phyloP scores from a whole-genome alignment of 2,329 filamentous ascomycete species.

The Trichoderma koningii region DNA sequence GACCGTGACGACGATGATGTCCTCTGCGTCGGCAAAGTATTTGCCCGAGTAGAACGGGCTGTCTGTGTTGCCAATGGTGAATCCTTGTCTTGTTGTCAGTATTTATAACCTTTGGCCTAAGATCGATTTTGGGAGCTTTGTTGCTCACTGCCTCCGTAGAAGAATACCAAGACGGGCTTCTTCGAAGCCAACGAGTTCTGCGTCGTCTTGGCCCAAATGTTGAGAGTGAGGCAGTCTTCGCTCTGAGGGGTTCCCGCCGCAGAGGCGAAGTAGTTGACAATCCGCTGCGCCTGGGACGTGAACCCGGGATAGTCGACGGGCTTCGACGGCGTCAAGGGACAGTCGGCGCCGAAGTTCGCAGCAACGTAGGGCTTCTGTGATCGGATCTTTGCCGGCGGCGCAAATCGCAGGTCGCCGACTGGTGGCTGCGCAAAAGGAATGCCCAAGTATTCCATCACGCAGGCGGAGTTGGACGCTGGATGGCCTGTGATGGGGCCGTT shows the following conservation, averaged over 20 bases:
- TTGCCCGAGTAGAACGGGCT: constrained; percentile 47
- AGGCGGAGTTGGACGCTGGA: constrained; percentile 33
- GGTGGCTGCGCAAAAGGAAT: constrained; percentile 47
- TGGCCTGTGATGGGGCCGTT: constrained; percentile 43
- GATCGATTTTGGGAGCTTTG: too few relatives aligned
- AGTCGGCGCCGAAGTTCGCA: constrained; percentile 36
- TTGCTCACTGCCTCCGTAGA: constrained; percentile 41
- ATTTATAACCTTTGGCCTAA: not conserved
- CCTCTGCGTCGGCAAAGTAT: constrained; percentile 46
- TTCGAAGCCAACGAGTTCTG: constrained; percentile 40
- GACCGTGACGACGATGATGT: constrained; percentile 50
- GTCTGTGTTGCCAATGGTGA: constrained; percentile 43
- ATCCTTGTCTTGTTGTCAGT: constrained; percentile 34
- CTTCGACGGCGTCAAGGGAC: constrained; percentile 33
- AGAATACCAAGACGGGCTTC: constrained; percentile 45
- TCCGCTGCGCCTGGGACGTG: constrained; percentile 37
- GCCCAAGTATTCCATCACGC: constrained; percentile 44
- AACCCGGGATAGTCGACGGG: constrained; percentile 35
- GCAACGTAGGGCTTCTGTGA: constrained; percentile 31
- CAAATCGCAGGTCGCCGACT: constrained; percentile 42
- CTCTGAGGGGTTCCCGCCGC: constrained; percentile 34
- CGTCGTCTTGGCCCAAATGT: constrained; percentile 41
- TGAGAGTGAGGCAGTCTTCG: constrained; percentile 45
- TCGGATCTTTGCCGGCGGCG: constrained; percentile 38
- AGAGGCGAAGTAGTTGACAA: constrained; percentile 33